phyloP scores from a whole-genome alignment of 140 eudicot species.

The Anethum foeniculum region DNA sequence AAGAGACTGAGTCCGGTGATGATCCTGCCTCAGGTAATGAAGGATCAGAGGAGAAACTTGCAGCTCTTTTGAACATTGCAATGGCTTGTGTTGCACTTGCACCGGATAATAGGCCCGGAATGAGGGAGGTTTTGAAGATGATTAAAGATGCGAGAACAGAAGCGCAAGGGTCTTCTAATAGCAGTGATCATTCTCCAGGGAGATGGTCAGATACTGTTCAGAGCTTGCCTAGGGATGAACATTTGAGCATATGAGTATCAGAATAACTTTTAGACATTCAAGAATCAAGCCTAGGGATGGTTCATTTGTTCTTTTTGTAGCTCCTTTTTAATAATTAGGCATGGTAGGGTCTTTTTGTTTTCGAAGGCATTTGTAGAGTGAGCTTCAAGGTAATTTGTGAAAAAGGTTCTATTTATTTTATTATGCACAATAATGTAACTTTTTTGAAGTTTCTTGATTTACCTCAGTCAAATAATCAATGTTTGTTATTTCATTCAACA shows the following conservation, averaged over 20 bases:
- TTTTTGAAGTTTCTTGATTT: background rate
- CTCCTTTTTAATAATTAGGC: background rate
- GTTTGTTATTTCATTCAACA: background rate
- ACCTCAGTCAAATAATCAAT: background rate
- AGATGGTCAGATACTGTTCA: conserved; percentile 97
- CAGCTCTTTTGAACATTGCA: conserved; percentile 64
- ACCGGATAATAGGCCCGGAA: conserved; percentile 59
- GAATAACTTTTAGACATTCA: background rate
- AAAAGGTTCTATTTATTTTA: background rate
- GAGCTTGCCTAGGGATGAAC: conserved; percentile 85
- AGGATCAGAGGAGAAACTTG: conserved; percentile 71
- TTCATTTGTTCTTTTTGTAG: background rate
- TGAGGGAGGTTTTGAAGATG: conserved; percentile 86
- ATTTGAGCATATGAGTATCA: conserved; percentile 63
- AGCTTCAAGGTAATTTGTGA: conserved; percentile 2
- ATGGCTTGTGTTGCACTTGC: conserved; percentile 60
- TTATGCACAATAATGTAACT: background rate
- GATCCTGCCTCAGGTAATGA: conserved; percentile 66
- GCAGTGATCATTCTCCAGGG: conserved; percentile 97
- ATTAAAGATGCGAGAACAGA: conserved; percentile 69
- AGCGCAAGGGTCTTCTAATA: conserved; percentile 76
- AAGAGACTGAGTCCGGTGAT: conserved; percentile 74
- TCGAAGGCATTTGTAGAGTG: background rate
- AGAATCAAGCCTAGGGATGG: background rate
- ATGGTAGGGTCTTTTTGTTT: background rate